Percentiles rank a stretch among this genome's conserved stretches.
These are phyloP conservation scores for slime mould (Dictyostelium discoideum) DNA, from an alignment of 78 protist genomes.

Conservation along the genomic window dicty_2.7 NC_007090.3:2395501-2396000, in stretches of 20 bases:
- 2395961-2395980: constrained; percentile 95
- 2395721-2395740: constrained; percentile 61
- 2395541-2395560: constrained; percentile 83
- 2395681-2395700: neutral
- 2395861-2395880: constrained; percentile 86
- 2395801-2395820: constrained; percentile 84
- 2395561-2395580: constrained; percentile 79
- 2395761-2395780: constrained; percentile 88
- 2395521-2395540: constrained; percentile 93
- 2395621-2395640: constrained; percentile 84
- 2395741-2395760: constrained; percentile 88
- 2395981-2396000: constrained; percentile 91
- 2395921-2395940: constrained; percentile 82
- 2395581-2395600: constrained; percentile 95
- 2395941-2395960: constrained; percentile 89
- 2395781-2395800: constrained; percentile 88
- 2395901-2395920: constrained; percentile 93
- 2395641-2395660: constrained; percentile 80
- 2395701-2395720: neutral
- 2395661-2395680: neutral
- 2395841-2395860: constrained; percentile 90
- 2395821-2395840: constrained; percentile 94
- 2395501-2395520: constrained; percentile 97
- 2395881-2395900: constrained; percentile 96
- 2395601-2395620: constrained; percentile 93